Conservation (phyloP, 257 asterid species). For the Fraxinus americana region DNA sequence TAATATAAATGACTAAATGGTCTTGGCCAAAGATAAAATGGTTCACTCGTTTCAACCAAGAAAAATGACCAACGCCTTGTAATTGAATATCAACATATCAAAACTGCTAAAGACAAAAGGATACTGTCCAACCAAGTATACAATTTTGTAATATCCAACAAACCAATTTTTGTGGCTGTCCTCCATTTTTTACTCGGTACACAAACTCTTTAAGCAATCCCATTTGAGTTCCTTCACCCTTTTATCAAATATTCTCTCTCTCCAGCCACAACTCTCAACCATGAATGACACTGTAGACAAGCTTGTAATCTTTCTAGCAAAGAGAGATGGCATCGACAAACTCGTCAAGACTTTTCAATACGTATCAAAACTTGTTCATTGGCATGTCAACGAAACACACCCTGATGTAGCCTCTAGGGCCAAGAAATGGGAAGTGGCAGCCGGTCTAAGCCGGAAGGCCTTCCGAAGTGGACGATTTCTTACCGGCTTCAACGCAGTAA, state of each 20-base stretch:
- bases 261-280: constrained; percentile 8
- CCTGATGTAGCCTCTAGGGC: constrained; percentile 66
- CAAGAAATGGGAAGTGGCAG: constrained; percentile 86
- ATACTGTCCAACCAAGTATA: constrained; percentile 45
- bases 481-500: constrained; percentile 80
- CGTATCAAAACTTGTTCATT: constrained; percentile 75
- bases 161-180: constrained; percentile 40
- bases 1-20: neutral
- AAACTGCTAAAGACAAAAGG: constrained; percentile 28
- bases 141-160: neutral
- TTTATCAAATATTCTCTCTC: neutral
- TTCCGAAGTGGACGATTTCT: constrained; percentile 83
- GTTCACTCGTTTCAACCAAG: constrained; percentile 8
- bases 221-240: neutral
- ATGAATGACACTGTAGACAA: constrained; percentile 88
- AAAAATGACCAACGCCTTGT: constrained; percentile 16
- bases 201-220: constrained; percentile 13
- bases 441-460: constrained; percentile 93
- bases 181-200: constrained; percentile 25
- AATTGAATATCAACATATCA: neutral
- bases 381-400: constrained; percentile 52
- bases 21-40: constrained; percentile 11
- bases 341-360: constrained; percentile 92
- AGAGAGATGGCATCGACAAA: constrained; percentile 93
- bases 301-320: constrained; percentile 77